Percentiles rank a stretch among this genome's conserved stretches.
phyloP scores from a whole-genome alignment of 2,329 filamentous ascomycete species.

The Teratosphaeria zuluensis region DNA sequence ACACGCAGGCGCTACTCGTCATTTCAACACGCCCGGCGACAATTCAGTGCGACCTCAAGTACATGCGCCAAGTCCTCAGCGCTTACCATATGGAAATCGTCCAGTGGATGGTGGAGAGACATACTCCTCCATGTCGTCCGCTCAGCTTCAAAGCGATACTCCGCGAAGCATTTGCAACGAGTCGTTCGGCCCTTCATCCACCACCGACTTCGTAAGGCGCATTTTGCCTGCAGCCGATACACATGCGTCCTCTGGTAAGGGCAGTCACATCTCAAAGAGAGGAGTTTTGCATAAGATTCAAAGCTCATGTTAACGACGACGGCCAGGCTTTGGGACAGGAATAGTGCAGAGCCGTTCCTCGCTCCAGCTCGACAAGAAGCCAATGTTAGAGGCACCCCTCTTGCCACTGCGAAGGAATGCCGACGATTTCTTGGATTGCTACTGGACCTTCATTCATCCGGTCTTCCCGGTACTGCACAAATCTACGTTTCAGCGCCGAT shows the following conservation, averaged over 20 bases:
- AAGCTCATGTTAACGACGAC: neutral
- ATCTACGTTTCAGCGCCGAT: conserved; percentile 16
- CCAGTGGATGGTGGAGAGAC: neutral
- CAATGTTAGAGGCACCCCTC: neutral
- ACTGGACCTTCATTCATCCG: conserved; percentile 19
- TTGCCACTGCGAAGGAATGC: conserved; percentile 12
- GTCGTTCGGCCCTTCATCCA: neutral
- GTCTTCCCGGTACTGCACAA: conserved; percentile 19
- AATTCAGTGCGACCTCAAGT: neutral
- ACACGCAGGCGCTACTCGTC: neutral
- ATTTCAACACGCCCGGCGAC: neutral
- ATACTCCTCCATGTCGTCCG: neutral
- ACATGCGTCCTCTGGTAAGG: neutral
- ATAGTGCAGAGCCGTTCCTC: conserved; percentile 7
- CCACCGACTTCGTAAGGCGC: neutral
- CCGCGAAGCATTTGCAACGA: neutral
- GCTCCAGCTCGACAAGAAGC: conserved; percentile 10
- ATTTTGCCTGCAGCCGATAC: neutral
- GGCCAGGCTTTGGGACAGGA: neutral
- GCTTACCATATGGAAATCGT: neutral
- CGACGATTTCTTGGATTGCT: conserved; percentile 17
- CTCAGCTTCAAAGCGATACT: neutral
- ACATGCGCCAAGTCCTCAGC: neutral
- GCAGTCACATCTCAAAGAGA: too few species aligned
- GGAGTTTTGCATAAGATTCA: neutral